Conservation (phyloP, 495 filamentous ascomycete species). For the Tuber brumale region DNA sequence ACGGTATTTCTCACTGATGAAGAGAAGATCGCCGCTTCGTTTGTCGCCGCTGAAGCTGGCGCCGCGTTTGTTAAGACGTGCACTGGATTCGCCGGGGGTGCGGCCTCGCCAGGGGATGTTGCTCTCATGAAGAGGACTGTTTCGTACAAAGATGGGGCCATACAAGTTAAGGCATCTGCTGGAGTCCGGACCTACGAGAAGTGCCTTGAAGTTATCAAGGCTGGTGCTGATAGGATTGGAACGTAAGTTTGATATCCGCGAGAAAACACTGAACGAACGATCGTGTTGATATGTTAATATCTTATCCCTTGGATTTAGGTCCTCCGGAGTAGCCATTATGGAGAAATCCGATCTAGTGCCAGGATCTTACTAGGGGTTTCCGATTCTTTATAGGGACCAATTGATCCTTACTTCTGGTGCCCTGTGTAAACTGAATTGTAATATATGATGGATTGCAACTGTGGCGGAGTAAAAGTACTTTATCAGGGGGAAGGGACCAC, state of each 20-base stretch:
- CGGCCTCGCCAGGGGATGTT: constrained; percentile 54
- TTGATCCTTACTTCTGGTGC: background rate
- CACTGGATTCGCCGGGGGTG: constrained; percentile 59
- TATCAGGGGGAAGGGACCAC: background rate
- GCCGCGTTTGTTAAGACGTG: constrained; percentile 66
- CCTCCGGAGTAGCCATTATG: constrained; percentile 35
- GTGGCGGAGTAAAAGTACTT: background rate
- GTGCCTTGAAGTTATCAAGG: constrained; percentile 54
- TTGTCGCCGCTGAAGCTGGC: constrained; percentile 54
- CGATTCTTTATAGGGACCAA: background rate
- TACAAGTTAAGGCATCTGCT: constrained; percentile 61
- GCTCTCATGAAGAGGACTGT: constrained; percentile 52
- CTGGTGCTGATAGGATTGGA: constrained; percentile 60
- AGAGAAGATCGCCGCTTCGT: constrained; percentile 56
- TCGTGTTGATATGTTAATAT: background rate
- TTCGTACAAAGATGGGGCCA: constrained; percentile 43
- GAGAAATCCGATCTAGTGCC: constrained; percentile 21
- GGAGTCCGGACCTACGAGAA: constrained; percentile 54
- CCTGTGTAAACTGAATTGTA: background rate
- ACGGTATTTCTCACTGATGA: constrained; percentile 52
- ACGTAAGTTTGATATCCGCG: constrained; percentile 43
- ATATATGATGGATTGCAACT: constrained; percentile 4
- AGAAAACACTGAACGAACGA: background rate
- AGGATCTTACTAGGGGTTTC: constrained; percentile 29
- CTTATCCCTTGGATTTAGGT: constrained; percentile 13